Conservation (phyloP, 2,329 filamentous ascomycete species). For the Scopulariopsis brevicaulis region DNA sequence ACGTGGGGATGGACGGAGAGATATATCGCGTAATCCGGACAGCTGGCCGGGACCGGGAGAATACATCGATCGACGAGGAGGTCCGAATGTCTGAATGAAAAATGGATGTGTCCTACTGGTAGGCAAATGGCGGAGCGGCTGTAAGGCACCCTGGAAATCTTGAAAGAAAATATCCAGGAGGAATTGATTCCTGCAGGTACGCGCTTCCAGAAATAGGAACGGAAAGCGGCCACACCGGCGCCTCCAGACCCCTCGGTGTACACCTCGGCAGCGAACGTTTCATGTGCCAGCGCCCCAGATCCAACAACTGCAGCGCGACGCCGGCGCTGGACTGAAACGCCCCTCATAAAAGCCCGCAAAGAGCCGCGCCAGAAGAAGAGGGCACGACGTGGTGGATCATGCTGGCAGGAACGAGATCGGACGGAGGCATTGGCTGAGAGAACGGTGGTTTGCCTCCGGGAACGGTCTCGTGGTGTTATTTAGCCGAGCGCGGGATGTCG, state of each 20-base stretch:
- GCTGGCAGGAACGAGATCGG: background rate
- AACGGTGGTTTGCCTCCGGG: background rate
- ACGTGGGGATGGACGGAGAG: background rate
- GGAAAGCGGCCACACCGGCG: background rate
- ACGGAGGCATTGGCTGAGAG: background rate
- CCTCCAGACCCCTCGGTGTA: background rate
- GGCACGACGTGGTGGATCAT: background rate
- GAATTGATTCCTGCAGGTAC: background rate
- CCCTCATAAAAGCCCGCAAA: background rate
- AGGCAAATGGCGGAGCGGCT: background rate
- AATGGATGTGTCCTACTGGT: background rate
- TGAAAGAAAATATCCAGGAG: background rate
- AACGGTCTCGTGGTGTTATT: background rate
- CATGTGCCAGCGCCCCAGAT: background rate
- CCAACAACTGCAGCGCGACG: background rate
- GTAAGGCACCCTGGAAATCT: background rate
- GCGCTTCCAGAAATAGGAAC: background rate
- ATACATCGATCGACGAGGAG: background rate
- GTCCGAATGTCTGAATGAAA: background rate
- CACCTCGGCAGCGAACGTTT: background rate
- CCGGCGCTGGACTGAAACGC: background rate
- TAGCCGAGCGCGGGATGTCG: background rate
- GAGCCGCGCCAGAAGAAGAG: background rate
- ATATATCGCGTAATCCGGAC: slow-evolving; percentile 5
- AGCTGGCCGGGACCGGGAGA: background rate